Conservation (phyloP, 768 basidiomycete genomes). For the Polyporus arcularius region DNA sequence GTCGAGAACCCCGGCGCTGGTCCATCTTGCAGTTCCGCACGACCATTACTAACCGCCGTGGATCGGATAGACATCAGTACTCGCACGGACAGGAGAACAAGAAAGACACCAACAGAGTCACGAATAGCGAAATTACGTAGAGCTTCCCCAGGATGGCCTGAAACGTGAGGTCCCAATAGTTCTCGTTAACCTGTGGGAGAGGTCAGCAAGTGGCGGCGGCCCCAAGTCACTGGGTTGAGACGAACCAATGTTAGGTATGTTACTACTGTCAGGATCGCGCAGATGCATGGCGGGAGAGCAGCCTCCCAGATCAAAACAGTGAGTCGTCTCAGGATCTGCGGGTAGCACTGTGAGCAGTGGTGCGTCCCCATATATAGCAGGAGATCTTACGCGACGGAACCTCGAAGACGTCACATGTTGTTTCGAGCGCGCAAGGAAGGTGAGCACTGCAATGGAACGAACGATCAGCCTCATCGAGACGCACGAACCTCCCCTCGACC, state of each 20-base stretch:
- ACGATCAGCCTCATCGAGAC: neutral
- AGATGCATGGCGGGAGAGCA: conserved; percentile 28
- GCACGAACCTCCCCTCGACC: neutral
- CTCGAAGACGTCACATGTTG: conserved; percentile 22
- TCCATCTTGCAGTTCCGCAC: conserved; percentile 14
- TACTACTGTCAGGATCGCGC: conserved; percentile 27
- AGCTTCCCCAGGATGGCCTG: conserved; percentile 31
- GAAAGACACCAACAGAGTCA: conserved; percentile 25
- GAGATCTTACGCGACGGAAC: conserved; percentile 14
- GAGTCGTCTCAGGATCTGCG: conserved; percentile 22
- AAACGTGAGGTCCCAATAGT: conserved; percentile 30
- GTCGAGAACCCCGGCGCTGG: conserved; percentile 12
- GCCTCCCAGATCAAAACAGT: conserved; percentile 30
- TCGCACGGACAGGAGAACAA: neutral
- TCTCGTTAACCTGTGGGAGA: conserved; percentile 14
- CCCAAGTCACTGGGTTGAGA: neutral
- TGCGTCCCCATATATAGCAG: neutral
- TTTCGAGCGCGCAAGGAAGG: conserved; percentile 21
- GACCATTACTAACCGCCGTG: conserved; percentile 7
- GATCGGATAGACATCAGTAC: neutral
- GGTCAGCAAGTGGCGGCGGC: neutral
- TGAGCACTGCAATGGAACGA: conserved; percentile 12
- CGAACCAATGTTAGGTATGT: conserved; percentile 21
- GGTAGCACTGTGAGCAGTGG: neutral
- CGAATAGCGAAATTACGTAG: conserved; percentile 33